Base-by-base conservation (phyloP, 257 asterid genomes). In the Capsicum chinense region DNA sequence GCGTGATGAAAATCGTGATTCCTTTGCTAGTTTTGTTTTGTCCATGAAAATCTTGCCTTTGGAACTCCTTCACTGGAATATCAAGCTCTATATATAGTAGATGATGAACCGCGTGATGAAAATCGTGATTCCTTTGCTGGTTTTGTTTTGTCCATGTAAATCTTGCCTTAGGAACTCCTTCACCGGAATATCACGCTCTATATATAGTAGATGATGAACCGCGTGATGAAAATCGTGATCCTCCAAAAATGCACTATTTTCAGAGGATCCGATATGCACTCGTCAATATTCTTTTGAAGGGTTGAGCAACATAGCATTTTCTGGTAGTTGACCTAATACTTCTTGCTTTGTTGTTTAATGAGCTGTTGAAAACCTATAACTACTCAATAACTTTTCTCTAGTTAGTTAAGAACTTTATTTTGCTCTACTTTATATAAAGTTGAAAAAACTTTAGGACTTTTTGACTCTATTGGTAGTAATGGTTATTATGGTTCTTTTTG, bases 31-130 rank as follows among this genome's bases (percentile, higher is more conserved):
- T 39, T 39, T 39, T 39, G 42, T 39, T 2, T 39, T 39, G 42
- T 39, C 4, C 3, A 39, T 39, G 42, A 2, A 39, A 39, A 64
- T 12, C n/a, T 33, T 26, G 0, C 44, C 4, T 63, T 7, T 2
- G 35, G 12, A 10, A 33, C 10, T 44, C 9, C 0, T 0, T 0
- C 42, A 0, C 21, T 0, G 13, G 21, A 3, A 14, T 14, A 35
- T 0, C 3, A 13, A 47, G 33, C 47, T 7, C 0, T 67, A 67
- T 35, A 66, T 67, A 56, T 56, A 56, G n/a, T 56, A 13, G 60
- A 56, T 14, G 60, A 56, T 5, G n/a, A 56, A 52, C 11, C 12
- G 5, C 56, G 0, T 15, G 19, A 15, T 57, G 64, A 64, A 64
- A 33, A 2, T 4, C 42, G 42, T 26, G 42, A 2, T 4, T 39